phyloP scores from a whole-genome alignment of 768 basidiomycete species.

The Xerocomellus amylosporus region DNA sequence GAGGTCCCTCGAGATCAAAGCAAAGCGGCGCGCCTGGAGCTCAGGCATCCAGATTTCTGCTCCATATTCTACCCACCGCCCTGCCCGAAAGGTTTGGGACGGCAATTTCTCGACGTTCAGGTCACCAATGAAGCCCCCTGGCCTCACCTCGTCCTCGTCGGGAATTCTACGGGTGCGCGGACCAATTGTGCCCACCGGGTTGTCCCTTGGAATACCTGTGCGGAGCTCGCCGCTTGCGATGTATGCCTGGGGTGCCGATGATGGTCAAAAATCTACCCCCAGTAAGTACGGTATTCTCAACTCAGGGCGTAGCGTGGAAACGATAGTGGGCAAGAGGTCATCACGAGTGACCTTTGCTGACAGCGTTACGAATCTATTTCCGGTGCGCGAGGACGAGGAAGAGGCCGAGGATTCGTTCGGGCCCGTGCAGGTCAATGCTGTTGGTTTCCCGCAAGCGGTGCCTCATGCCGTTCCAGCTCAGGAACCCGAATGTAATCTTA shows the following conservation, averaged over 20 bases:
- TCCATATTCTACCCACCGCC: conserved; percentile 14
- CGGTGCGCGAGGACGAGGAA: conserved; percentile 32
- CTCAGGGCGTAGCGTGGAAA: conserved; percentile 12
- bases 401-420: conserved; percentile 36
- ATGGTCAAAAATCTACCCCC: conserved; percentile 26
- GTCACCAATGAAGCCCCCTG: conserved; percentile 18
- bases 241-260: conserved; percentile 39
- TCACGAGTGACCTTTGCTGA: conserved; percentile 20
- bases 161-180: conserved; percentile 5
- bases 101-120: not conserved
- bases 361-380: conserved; percentile 24
- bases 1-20: conserved; percentile 51
- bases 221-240: conserved; percentile 50
- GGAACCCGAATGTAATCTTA: not conserved
- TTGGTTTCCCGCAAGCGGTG: conserved; percentile 24
- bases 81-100: conserved; percentile 17
- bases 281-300: conserved; percentile 21
- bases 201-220: conserved; percentile 51
- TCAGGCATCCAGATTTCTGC: conserved; percentile 45
- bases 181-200: conserved; percentile 31
- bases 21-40: conserved; percentile 66
- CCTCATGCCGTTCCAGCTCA: not conserved
- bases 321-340: conserved; percentile 12
- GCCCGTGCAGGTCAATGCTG: conserved; percentile 1
- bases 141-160: conserved; percentile 10